A percentile compares a stretch with the other conserved stretches of the same genome.
These are phyloP conservation scores for Hanseniaspora guilliermondii DNA, from an alignment of 805 yeast genomes.

Conservation along the genomic window DNA sequence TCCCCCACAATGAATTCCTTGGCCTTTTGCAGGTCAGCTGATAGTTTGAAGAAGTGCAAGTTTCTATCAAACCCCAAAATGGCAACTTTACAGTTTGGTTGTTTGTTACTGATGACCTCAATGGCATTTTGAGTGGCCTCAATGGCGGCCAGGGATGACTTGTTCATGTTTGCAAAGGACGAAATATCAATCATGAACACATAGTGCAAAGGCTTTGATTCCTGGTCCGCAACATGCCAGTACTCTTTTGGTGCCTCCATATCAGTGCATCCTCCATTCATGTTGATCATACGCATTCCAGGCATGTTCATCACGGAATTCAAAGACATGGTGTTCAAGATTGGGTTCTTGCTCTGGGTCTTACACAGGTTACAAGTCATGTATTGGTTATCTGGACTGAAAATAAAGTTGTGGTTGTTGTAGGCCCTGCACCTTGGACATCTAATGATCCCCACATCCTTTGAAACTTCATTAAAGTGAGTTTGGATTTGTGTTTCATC, in stretches of 20 bases:
- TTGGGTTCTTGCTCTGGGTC: constrained; percentile 56
- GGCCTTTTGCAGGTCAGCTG: constrained; percentile 42
- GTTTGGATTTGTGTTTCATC: constrained; percentile 11
- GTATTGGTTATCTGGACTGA: constrained; percentile 39
- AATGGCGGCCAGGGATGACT: constrained; percentile 41
- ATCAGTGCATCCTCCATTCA: constrained; percentile 75
- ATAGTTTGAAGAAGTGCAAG: constrained; percentile 61
- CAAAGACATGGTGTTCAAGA: constrained; percentile 37
- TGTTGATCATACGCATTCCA: constrained; percentile 53
- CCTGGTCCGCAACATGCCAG: constrained; percentile 35
- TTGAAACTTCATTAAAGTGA: constrained; percentile 1
- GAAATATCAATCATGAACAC: constrained; percentile 65
- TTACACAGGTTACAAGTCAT: constrained; percentile 82
- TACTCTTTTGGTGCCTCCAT: constrained; percentile 64
- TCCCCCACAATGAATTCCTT: constrained; percentile 54
- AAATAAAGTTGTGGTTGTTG: constrained; percentile 69
- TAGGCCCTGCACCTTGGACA: constrained; percentile 88
- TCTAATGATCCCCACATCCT: constrained; percentile 59
- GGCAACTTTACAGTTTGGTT: constrained; percentile 43
- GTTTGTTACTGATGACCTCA: constrained; percentile 24
- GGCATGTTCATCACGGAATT: constrained; percentile 46
- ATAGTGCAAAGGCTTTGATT: constrained; percentile 46
- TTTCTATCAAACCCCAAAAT: constrained; percentile 65
- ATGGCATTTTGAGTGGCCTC: constrained; percentile 56
- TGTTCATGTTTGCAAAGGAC: constrained; percentile 47